Base-by-base conservation (phyloP, 192 early-diverging fungal species). In the Hyaloraphidium curvatum region DNA sequence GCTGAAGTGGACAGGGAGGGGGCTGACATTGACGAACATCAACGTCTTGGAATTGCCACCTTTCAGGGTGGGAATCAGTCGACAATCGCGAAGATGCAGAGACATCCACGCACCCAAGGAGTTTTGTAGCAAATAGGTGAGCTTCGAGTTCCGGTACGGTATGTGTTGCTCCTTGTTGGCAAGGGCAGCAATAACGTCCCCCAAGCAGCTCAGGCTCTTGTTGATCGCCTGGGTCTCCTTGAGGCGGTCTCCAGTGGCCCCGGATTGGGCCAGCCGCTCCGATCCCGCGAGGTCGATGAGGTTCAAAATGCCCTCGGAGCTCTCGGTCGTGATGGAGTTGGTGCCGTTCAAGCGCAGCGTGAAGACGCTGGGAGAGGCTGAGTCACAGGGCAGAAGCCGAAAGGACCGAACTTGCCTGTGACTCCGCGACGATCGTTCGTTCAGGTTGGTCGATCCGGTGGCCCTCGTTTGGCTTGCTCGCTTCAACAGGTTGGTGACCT, bases 1-100 rank as follows among this genome's bases (percentile, higher is more conserved):
- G 28, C 72, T 67, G 31, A 89, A 73, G 63, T 79, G 84, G 35
- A 67, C 63, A n/a, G 72, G 58, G 40, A 84, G 62, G n/a, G 93
- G 93, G 19, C 78, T 83, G 28, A 97, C 74, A 52, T 93, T 94
- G 14, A 97, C 93, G 81, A 97, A 94, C 93, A 97, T 97, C 17
- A 95, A 73, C 7, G 90, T 94, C 65, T 97, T 97, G 61, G 82
- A 83, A 57, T 94, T 95, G 16, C 94, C 94, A 31, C 86, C 84
- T 58, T 25, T 22, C 2, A 52, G 21, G 17, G 39, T 25, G 21
- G 4, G 3, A 27, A 54, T n/a, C n/a, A 16, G 27, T 22, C 23
- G 14, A 13, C 21, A 2, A 52, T 1, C 22, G 1, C 29, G 17
- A 26, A 52, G 21, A 39, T 29, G 1, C 2, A 55, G 29, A 2